phyloP scores from a whole-genome alignment of 192 early-diverging fungal species.

The Bifiguratus adelaidae region DNA sequence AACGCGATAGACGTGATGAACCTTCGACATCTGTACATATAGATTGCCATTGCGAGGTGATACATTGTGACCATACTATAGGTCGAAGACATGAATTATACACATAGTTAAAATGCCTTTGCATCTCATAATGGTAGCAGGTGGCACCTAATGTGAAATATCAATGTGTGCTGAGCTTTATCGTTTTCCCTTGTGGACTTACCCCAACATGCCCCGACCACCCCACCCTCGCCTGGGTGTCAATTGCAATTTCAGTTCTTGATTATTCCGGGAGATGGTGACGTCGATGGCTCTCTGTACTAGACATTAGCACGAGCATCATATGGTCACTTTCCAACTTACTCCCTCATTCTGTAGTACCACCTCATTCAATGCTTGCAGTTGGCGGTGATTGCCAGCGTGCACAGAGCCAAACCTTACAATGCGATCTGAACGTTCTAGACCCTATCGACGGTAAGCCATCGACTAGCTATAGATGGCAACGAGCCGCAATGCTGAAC shows the following conservation, averaged over 20 bases:
- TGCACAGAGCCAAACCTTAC: conserved; percentile 29
- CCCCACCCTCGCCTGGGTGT: conserved; percentile 39
- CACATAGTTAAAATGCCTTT: too few species aligned
- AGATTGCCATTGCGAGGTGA: too few species aligned
- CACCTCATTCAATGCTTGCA: conserved; percentile 25
- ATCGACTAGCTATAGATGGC: neutral
- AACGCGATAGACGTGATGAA: too few species aligned
- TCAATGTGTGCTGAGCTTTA: too few species aligned
- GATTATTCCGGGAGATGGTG: conserved; percentile 16
- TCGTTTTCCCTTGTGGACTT: too few species aligned
- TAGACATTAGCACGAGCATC: neutral
- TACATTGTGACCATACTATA: too few species aligned
- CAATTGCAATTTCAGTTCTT: conserved; percentile 14
- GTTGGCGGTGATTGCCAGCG: conserved; percentile 13
- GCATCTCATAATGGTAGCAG: too few species aligned
- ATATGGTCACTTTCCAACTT: neutral
- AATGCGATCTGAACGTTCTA: conserved; percentile 28
- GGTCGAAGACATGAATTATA: too few species aligned
- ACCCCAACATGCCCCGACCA: conserved; percentile 33
- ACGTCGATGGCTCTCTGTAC: conserved; percentile 25
- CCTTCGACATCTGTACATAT: too few species aligned
- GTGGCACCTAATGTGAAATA: too few species aligned
- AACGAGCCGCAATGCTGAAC: neutral
- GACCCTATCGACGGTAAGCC: conserved; percentile 17
- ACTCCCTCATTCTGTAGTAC: conserved; percentile 23